Conservation (phyloP, 306 rosid species). For the Cyamopsis tetragonoloba region DNA sequence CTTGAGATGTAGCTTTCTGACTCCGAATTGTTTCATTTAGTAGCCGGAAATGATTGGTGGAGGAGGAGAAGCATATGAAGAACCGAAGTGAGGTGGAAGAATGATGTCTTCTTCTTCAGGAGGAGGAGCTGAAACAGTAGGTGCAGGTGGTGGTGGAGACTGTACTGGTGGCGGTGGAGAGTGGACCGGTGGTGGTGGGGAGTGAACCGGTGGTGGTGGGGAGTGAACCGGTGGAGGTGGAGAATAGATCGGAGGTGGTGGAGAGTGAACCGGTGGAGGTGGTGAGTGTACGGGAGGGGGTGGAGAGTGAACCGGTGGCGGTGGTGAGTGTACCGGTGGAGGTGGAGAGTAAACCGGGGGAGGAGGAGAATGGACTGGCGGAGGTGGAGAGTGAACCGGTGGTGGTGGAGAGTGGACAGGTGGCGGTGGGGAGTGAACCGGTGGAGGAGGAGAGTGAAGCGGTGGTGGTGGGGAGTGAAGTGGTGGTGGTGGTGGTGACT, state of each 20-base stretch:
- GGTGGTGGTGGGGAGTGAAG: background rate
- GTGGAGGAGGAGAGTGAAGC: background rate
- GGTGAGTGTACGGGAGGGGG: slow-evolving; percentile 1
- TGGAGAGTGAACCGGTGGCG: background rate
- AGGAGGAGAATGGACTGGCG: background rate
- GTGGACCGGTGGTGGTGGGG: background rate
- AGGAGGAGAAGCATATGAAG: slow-evolving; percentile 51
- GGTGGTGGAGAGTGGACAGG: background rate
- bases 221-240: background rate
- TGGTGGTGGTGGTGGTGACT: background rate
- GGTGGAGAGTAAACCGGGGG: background rate
- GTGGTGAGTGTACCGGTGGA: background rate
- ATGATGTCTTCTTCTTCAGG: background rate
- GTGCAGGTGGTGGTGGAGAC: slow-evolving; percentile 20
- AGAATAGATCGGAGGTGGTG: background rate
- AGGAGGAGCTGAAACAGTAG: background rate
- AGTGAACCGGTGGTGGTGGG: background rate
- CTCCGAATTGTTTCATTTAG: slow-evolving; percentile 6
- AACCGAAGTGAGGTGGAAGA: slow-evolving; percentile 42
- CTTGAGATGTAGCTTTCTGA: background rate
- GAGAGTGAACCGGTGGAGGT: slow-evolving; percentile 8
- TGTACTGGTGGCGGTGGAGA: background rate
- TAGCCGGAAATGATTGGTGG: slow-evolving; percentile 40
- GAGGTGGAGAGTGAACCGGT: background rate
- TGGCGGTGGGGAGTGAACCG: background rate